Conservation (phyloP, 2,329 filamentous ascomycete genomes). For the Blastomyces parvus region DNA sequence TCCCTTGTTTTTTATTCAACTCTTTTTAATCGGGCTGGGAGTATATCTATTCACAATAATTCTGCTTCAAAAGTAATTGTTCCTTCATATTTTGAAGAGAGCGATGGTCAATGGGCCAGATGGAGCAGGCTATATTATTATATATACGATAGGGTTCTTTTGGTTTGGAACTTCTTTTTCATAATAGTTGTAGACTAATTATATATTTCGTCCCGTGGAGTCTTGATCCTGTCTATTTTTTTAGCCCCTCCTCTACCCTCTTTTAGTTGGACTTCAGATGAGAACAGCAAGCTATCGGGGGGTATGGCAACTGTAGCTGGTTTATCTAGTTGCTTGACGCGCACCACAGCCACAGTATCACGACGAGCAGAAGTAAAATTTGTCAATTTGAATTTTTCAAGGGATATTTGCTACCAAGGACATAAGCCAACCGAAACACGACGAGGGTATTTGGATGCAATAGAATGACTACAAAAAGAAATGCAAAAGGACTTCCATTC, state of each 20-base stretch:
- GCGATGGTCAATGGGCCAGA: not conserved
- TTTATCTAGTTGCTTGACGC: not conserved
- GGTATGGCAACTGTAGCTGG: not conserved
- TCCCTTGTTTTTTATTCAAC: not conserved
- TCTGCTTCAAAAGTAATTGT: conserved; percentile 6
- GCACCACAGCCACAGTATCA: not conserved
- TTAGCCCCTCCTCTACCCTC: not conserved
- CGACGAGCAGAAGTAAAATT: not conserved
- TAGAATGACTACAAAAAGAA: not conserved
- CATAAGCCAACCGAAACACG: not conserved
- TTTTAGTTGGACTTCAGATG: not conserved
- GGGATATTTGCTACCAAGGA: not conserved
- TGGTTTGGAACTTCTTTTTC: not conserved
- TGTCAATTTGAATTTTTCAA: not conserved
- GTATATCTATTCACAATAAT: conserved; percentile 14
- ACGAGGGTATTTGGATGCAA: not conserved
- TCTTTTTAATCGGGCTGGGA: conserved; percentile 8
- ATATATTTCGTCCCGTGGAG: not conserved
- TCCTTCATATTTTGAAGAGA: not conserved
- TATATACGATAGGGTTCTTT: not conserved
- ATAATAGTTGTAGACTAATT: not conserved
- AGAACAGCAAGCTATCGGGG: not conserved
- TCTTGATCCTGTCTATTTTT: not conserved
- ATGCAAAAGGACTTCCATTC: not conserved
- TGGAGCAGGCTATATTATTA: not conserved